Conservation (phyloP, 345 rosid genomes). For the Acer saccharum region DNA sequence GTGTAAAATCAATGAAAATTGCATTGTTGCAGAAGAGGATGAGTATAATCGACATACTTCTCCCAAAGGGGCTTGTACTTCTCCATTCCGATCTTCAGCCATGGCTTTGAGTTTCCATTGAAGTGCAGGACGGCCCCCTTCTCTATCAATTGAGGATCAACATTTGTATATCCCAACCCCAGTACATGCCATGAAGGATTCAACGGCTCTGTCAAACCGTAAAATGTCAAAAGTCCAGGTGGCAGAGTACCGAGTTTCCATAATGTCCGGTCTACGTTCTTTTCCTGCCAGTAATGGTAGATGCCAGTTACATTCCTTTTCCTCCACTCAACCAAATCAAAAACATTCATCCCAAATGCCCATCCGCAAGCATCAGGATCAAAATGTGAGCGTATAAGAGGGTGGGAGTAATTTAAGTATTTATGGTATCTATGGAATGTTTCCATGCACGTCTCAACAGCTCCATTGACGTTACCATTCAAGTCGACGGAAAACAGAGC, state of each 20-base stretch:
- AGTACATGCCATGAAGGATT: conserved; percentile 85
- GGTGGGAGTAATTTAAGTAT: conserved; percentile 85
- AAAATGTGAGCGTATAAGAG: conserved; percentile 80
- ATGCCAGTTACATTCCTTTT: conserved; percentile 84
- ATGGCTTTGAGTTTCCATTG: conserved; percentile 93
- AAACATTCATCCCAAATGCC: conserved; percentile 97
- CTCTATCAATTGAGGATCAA: conserved; percentile 75
- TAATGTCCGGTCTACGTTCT: conserved; percentile 76
- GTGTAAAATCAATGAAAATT: conserved; percentile 69
- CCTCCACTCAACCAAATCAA: conserved; percentile 90
- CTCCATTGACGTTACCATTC: conserved; percentile 87
- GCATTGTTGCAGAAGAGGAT: conserved; percentile 80
- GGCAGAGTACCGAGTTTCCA: conserved; percentile 97
- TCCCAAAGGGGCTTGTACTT: conserved; percentile 96
- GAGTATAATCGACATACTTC: conserved; percentile 79
- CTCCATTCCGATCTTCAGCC: conserved; percentile 97
- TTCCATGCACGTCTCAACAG: conserved; percentile 99
- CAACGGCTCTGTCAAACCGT: conserved; percentile 82
- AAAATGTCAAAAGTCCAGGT: conserved; percentile 87
- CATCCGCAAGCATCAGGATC: conserved; percentile 98
- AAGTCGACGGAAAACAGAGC: conserved; percentile 64
- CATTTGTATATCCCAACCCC: conserved; percentile 88
- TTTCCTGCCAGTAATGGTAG: conserved; percentile 95
- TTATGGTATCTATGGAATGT: conserved; percentile 88
- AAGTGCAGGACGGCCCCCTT: conserved; percentile 93